Percentiles rank a stretch among this genome's conserved stretches.
Conservation (phyloP, 495 filamentous ascomycete species). For the Platismatia glauca region DNA sequence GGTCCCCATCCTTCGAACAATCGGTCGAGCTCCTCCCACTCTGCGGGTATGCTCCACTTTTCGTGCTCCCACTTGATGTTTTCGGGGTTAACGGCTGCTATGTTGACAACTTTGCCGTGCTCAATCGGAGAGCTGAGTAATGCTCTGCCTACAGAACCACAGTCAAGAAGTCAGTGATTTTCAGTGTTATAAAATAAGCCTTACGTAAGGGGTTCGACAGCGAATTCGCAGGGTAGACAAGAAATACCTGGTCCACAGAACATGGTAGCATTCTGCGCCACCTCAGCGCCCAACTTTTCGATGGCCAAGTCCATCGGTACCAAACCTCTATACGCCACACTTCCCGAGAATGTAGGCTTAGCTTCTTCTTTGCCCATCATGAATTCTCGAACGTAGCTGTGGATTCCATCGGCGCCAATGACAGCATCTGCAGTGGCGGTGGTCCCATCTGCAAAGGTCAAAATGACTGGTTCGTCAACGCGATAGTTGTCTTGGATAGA, state of each 20-base stretch:
- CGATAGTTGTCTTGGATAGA: slow-evolving; percentile 13
- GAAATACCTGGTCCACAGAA: slow-evolving; percentile 12
- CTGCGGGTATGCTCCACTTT: slow-evolving; percentile 3
- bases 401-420: slow-evolving; percentile 42
- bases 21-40: neutral
- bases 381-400: slow-evolving; percentile 33
- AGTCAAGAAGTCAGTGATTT: neutral
- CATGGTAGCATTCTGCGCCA: slow-evolving; percentile 16
- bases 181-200: no score
- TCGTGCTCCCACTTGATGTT: slow-evolving; percentile 9
- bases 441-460: slow-evolving; percentile 24
- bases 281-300: slow-evolving; percentile 39
- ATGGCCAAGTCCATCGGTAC: slow-evolving; percentile 43
- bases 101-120: slow-evolving; percentile 33
- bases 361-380: slow-evolving; percentile 33
- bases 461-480: slow-evolving; percentile 25
- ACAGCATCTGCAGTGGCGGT: slow-evolving; percentile 25
- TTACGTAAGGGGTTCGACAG: no score
- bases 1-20: slow-evolving; percentile 6
- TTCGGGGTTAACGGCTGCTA: slow-evolving; percentile 29
- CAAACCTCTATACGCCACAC: slow-evolving; percentile 41
- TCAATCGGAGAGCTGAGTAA: slow-evolving; percentile 42
- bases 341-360: slow-evolving; percentile 35
- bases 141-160: neutral
- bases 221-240: neutral